phyloP scores from a whole-genome alignment of 2,329 filamentous ascomycete genomes.

The Penicillium janthinellum region DNA sequence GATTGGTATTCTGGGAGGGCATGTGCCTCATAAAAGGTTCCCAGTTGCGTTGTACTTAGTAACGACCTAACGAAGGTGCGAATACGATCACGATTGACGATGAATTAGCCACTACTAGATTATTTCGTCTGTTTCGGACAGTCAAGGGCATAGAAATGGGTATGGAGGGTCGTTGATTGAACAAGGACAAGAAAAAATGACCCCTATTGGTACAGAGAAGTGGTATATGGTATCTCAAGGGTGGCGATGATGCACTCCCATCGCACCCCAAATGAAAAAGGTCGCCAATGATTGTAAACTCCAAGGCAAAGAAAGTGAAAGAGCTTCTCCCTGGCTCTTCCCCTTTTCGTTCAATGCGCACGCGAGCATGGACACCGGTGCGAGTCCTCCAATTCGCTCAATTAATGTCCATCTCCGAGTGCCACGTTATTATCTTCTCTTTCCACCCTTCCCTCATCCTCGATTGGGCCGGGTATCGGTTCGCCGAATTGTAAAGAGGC shows the following conservation, averaged over 20 bases:
- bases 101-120: not conserved
- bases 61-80: not conserved
- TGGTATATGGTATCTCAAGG: slow-evolving; percentile 31
- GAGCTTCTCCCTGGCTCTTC: not conserved
- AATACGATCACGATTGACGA: not conserved
- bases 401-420: not conserved
- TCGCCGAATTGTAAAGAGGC: not conserved
- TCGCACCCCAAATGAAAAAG: slow-evolving; percentile 23
- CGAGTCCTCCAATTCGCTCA: not conserved
- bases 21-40: not conserved
- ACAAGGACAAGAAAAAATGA: slow-evolving; percentile 10
- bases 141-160: not conserved
- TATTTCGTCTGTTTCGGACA: not conserved
- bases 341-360: slow-evolving; percentile 4
- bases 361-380: not conserved
- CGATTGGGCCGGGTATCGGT: not conserved
- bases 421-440: not conserved
- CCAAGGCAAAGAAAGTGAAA: slow-evolving; percentile 17
- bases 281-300: slow-evolving; percentile 9
- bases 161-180: slow-evolving; percentile 23
- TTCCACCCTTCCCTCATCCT: not conserved
- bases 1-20: not conserved
- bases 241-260: slow-evolving; percentile 20
- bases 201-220: slow-evolving; percentile 28
- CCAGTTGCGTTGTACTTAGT: not conserved